A percentile compares a stretch with the other conserved stretches of the same genome.
These are phyloP conservation scores for Cydonia oblonga DNA, from an alignment of 331 rosid species.

Conservation along the genomic window DNA sequence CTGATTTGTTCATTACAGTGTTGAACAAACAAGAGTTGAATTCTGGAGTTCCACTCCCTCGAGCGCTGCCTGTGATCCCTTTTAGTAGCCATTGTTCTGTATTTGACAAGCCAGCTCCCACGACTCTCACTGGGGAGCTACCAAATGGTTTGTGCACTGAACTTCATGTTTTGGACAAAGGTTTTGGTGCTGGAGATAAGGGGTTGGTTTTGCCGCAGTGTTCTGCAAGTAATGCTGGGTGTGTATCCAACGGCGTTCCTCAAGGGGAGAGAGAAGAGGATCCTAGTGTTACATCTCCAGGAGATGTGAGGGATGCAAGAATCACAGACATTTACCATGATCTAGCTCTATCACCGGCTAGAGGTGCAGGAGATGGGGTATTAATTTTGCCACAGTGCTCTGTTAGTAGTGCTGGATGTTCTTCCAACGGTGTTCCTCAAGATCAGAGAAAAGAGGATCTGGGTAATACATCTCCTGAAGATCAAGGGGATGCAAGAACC, in stretches of 20 bases:
- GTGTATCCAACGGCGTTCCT: slow-evolving; percentile 40
- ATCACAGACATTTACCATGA: slow-evolving; percentile 21
- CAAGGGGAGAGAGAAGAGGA: slow-evolving; percentile 28
- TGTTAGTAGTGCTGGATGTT: slow-evolving; percentile 24
- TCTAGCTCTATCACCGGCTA: slow-evolving; percentile 31
- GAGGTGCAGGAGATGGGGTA: slow-evolving; percentile 11
- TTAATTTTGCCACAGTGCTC: slow-evolving; percentile 34
- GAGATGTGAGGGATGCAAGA: slow-evolving; percentile 30
- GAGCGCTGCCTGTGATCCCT: slow-evolving; percentile 24
- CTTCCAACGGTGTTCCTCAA: slow-evolving; percentile 19
- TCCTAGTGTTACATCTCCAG: slow-evolving; percentile 38
- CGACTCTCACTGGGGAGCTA: slow-evolving; percentile 14
- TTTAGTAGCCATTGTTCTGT: slow-evolving; percentile 21
- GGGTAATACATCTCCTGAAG: slow-evolving; percentile 40
- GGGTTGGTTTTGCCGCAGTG: slow-evolving; percentile 28
- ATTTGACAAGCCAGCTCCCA: slow-evolving; percentile 25
- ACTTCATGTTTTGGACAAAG: slow-evolving; percentile 15
- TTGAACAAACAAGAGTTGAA: slow-evolving; percentile 30
- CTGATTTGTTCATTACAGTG: slow-evolving; percentile 28
- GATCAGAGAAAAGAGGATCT: slow-evolving; percentile 8
- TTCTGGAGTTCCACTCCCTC: slow-evolving; percentile 32
- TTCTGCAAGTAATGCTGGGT: slow-evolving; percentile 27
- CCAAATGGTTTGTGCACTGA: slow-evolving; percentile 22
- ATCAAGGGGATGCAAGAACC: slow-evolving; percentile 22
- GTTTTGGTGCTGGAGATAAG: slow-evolving; percentile 12